Evolutionary conservation across 768 basidiomycete genomes (phyloP).

Genomic region (Pholiota conissans): DNA sequence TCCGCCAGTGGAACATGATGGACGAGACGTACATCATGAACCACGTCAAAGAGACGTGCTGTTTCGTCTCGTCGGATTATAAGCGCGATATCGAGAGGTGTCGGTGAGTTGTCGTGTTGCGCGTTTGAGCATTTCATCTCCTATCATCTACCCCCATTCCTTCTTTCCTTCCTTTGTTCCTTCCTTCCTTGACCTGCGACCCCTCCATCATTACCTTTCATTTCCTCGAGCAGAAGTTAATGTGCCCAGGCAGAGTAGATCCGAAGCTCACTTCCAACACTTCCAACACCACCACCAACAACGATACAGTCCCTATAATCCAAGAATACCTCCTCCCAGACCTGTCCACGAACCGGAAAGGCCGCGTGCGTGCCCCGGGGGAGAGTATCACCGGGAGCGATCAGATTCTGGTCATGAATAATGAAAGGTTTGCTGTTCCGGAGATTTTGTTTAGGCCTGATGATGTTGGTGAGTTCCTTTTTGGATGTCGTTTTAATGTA

Average conservation of each 20-base stretch:
- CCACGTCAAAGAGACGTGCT: slow-evolving; percentile 87
- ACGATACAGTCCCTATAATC: slow-evolving; percentile 67
- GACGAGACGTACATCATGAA: slow-evolving; percentile 95
- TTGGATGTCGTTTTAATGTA: too few relatives aligned
- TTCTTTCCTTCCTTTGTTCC: too few relatives aligned
- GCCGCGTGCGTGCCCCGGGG: slow-evolving; percentile 52
- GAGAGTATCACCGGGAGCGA: slow-evolving; percentile 56
- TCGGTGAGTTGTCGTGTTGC: slow-evolving; percentile 52
- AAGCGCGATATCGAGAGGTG: slow-evolving; percentile 71
- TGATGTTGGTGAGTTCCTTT: too few relatives aligned
- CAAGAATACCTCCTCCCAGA: slow-evolving; percentile 93
- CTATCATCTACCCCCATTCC: too few relatives aligned
- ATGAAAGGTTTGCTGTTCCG: slow-evolving; percentile 91
- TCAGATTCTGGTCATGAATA: slow-evolving; percentile 82
- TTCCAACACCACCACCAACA: too few relatives aligned
- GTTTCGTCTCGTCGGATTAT: slow-evolving; percentile 80
- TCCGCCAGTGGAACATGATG: slow-evolving; percentile 98
- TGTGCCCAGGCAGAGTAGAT: slow-evolving; percentile 40
- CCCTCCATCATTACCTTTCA: too few relatives aligned
- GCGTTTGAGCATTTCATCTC: neutral
- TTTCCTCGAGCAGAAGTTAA: slow-evolving; percentile 18
- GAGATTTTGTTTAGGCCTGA: slow-evolving; percentile 89
- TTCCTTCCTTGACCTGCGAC: too few relatives aligned
- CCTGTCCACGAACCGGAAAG: slow-evolving; percentile 65
- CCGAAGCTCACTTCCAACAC: slow-evolving; percentile 64